phyloP scores from a whole-genome alignment of 2,329 filamentous ascomycete species.

The Trichoderma sp. region DNA sequence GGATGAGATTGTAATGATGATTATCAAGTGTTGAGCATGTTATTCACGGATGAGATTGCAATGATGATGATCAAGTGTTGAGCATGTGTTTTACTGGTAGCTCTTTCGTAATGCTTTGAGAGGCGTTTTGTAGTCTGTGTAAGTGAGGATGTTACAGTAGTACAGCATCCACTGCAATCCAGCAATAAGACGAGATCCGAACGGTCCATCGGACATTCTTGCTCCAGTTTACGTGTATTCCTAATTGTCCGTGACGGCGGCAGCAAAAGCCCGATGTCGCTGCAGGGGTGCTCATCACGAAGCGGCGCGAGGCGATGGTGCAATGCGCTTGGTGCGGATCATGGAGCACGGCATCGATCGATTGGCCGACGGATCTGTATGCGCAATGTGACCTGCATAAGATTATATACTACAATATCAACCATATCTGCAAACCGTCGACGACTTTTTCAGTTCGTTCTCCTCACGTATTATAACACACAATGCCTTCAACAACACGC shows the following conservation, averaged over 20 bases:
- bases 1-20: too few species aligned
- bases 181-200: conserved; percentile 6
- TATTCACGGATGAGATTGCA: too few species aligned
- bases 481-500: neutral
- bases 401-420: neutral
- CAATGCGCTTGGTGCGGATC: conserved; percentile 19
- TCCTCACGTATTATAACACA: too few species aligned
- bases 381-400: conserved; percentile 2
- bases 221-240: neutral
- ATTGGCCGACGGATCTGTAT: neutral
- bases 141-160: neutral
- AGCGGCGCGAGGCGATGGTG: conserved; percentile 17
- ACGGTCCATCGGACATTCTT: conserved; percentile 12
- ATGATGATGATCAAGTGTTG: too few species aligned
- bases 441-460: too few species aligned
- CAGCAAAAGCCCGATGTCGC: neutral
- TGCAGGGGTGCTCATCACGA: conserved; percentile 14
- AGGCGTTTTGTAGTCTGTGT: too few species aligned
- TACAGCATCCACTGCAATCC: neutral
- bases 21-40: too few species aligned
- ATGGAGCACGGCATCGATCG: conserved; percentile 17
- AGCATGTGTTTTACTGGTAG: too few species aligned
- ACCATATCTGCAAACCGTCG: too few species aligned
- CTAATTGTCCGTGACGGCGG: neutral
- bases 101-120: too few species aligned